Evolutionary conservation across 108 stramenopile species (phyloP), one percentile per base, ranked within the genome.

Genomic region (Skeletonema menzelii): DNA sequence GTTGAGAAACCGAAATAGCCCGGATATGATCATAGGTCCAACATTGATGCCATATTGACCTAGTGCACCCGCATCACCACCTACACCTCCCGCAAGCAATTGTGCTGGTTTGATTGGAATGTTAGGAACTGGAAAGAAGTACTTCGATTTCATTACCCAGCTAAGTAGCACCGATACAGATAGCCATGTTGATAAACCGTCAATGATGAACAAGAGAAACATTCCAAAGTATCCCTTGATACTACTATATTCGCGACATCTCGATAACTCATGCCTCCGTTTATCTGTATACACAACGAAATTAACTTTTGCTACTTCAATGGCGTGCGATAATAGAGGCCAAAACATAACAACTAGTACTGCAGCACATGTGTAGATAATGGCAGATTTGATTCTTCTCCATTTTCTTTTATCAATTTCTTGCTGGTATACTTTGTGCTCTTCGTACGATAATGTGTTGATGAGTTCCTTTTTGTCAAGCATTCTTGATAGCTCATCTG

Each of bases 381-480:
- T 53, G 14, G 78, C 64, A 15, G 72, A 63, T 47, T 76, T 81
- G 19, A 89, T 63, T 14, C 79, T 57, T 26, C 67, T 69, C 69
- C 95, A 86, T 64, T 86, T 80, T 27, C 82, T 37, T 26, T 72
- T 56, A n/a, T 83, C 79, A 19, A 34, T 32, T 17, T 84, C 77
- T 47, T 85, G 88, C 28, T 85, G 69, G 60, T 82, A 80, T 2
- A 79, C 40, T 44, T 89, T 89, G 55, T 93, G 85, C 84, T 95
- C 95, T 79, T 91, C 95, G 69, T 79, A 91, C 13, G 88, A 75
- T 56, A 95, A 60, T 12, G 89, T 82, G 61, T 93, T 82, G 58
- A 95, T 93, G 56, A 95, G 67, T 28, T 93, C 95, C 57, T 87
- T 86, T 86, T 95, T 95, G 65, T 95, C 92, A 32, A 95, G 80